Evolutionary conservation across 345 rosid species (phyloP).

Genomic region (Pistacia vera): DNA sequence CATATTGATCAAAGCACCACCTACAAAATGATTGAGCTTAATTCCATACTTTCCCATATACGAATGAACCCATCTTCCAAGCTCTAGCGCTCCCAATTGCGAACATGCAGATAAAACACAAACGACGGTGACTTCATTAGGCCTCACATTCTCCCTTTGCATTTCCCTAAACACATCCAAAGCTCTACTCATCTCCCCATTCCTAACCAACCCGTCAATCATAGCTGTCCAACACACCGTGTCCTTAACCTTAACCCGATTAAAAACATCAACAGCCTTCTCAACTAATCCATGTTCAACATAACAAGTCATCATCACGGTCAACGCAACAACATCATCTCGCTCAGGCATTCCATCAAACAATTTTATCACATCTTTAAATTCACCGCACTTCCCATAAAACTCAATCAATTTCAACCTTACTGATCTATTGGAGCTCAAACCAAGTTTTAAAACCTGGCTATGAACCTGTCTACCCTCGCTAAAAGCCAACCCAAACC

Average conservation of each 20-base stretch:
- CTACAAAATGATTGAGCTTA: conserved; percentile 48
- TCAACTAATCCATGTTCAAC: conserved; percentile 43
- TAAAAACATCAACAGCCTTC: conserved; percentile 44
- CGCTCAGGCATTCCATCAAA: conserved; percentile 59
- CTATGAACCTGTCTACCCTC: conserved; percentile 53
- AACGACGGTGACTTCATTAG: conserved; percentile 60
- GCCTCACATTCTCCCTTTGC: conserved; percentile 49
- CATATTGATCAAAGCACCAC: conserved; percentile 70
- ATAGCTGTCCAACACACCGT: conserved; percentile 72
- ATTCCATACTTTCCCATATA: conserved; percentile 42
- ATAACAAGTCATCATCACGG: conserved; percentile 46
- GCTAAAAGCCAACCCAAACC: conserved; percentile 22
- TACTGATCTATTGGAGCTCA: conserved; percentile 42
- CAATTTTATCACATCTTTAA: conserved; percentile 40
- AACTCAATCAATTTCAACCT: conserved; percentile 48
- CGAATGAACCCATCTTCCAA: conserved; percentile 66
- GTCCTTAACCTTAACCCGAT: conserved; percentile 46
- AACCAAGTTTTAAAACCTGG: conserved; percentile 60
- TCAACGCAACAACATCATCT: conserved; percentile 62
- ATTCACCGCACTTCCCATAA: conserved; percentile 47
- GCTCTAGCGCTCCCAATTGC: conserved; percentile 58
- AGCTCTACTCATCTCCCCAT: conserved; percentile 60
- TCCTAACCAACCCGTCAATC: conserved; percentile 66
- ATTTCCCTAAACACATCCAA: conserved; percentile 56
- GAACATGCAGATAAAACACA: conserved; percentile 69